phyloP scores from a whole-genome alignment of 345 rosid genomes.

The Barbarea vulgaris region DNA sequence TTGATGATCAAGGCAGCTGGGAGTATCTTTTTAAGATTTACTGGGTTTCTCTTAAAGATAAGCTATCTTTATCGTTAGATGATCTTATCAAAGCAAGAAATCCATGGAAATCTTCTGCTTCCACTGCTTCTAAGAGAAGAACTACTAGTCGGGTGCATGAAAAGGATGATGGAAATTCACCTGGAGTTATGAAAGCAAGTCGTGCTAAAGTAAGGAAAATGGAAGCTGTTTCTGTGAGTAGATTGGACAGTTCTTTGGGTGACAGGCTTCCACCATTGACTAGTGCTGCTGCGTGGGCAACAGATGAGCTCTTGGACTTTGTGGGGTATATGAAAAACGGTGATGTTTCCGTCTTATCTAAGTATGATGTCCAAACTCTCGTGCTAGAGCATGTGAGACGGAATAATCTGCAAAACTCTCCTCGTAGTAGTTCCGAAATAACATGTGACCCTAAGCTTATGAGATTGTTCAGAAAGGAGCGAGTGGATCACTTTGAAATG shows the following conservation, averaged over 20 bases:
- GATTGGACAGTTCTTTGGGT: slow-evolving; percentile 28
- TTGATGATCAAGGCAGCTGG: slow-evolving; percentile 96
- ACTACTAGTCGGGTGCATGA: slow-evolving; percentile 39
- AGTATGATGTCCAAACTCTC: slow-evolving; percentile 73
- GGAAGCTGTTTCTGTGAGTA: slow-evolving; percentile 29
- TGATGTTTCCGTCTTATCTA: slow-evolving; percentile 57
- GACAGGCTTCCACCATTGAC: slow-evolving; percentile 34
- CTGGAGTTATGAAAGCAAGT: slow-evolving; percentile 45
- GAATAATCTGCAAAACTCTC: slow-evolving; percentile 71
- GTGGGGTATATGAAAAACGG: slow-evolving; percentile 79
- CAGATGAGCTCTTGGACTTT: slow-evolving; percentile 83
- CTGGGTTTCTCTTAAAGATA: slow-evolving; percentile 77
- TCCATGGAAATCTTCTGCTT: slow-evolving; percentile 67
- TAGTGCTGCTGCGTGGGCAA: slow-evolving; percentile 64
- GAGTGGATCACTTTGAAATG: slow-evolving; percentile 81
- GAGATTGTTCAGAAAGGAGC: slow-evolving; percentile 63
- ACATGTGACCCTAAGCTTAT: slow-evolving; percentile 69
- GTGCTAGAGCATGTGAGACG: slow-evolving; percentile 64
- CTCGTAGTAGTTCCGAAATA: no score
- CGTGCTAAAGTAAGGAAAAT: slow-evolving; percentile 57
- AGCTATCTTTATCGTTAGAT: slow-evolving; percentile 60
- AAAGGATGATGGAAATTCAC: slow-evolving; percentile 35
- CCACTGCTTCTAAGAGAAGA: slow-evolving; percentile 37
- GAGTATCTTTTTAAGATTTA: slow-evolving; percentile 97
- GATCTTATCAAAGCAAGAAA: slow-evolving; percentile 74